phyloP scores from a whole-genome alignment of 805 yeast genomes.

The Cyberlindnera maclurae region DNA sequence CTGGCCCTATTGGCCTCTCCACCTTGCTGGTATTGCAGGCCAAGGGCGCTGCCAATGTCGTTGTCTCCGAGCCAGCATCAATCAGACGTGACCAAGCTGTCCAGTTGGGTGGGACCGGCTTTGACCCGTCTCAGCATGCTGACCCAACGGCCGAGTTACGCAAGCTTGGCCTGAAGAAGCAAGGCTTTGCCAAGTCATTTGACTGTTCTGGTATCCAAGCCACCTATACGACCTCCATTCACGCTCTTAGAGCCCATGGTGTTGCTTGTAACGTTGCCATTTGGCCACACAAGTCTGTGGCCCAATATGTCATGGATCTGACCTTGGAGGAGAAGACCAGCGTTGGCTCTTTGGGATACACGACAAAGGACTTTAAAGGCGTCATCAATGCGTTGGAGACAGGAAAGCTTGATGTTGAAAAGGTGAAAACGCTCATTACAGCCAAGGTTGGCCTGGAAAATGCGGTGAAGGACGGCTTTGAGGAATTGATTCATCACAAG shows the following conservation, averaged over 20 bases:
- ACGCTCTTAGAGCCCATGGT: conserved; percentile 35
- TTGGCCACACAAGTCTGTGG: conserved; percentile 41
- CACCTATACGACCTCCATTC: conserved; percentile 36
- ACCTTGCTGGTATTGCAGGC: conserved; percentile 49
- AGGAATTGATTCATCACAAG: conserved; percentile 35
- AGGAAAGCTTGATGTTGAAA: conserved; percentile 29
- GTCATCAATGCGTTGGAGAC: conserved; percentile 34
- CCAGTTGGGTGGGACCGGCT: conserved; percentile 37
- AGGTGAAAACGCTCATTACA: conserved; percentile 32
- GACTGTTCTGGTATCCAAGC: conserved; percentile 48
- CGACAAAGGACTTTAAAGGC: conserved; percentile 35
- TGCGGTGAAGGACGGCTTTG: conserved; percentile 36
- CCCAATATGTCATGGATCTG: conserved; percentile 38
- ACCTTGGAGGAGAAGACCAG: conserved; percentile 36
- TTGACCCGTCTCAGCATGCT: conserved; percentile 33
- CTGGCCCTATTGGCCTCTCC: conserved; percentile 59
- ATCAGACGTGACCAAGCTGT: conserved; percentile 57
- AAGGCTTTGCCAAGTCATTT: conserved; percentile 44
- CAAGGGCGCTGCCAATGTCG: conserved; percentile 39
- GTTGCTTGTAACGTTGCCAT: conserved; percentile 41
- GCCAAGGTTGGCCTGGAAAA: conserved; percentile 32
- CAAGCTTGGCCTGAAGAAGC: conserved; percentile 30
- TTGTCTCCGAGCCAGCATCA: conserved; percentile 54
- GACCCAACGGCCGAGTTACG: conserved; percentile 28
- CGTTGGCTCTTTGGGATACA: conserved; percentile 41